A percentile compares a stretch with the other conserved stretches of the same genome.
phyloP scores from a whole-genome alignment of 164 flowering plant species.

The Vitis amurensis region DNA sequence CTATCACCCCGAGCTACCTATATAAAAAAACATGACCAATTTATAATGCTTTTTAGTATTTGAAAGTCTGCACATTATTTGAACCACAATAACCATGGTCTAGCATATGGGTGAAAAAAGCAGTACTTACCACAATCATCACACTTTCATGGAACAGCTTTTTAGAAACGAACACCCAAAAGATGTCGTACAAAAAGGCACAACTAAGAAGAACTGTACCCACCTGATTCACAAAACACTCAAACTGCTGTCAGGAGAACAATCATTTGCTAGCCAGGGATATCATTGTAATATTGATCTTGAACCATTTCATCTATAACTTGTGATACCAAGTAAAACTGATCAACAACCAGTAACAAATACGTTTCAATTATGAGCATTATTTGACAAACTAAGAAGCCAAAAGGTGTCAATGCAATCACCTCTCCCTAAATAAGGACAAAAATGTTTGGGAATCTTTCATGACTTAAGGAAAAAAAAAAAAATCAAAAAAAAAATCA shows the following conservation, averaged over 20 bases:
- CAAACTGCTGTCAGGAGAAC: conserved; percentile 1
- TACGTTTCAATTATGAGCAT: too few relatives aligned
- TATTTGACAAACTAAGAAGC: too few relatives aligned
- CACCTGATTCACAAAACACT: conserved; percentile 32
- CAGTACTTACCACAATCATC: conserved; percentile 49
- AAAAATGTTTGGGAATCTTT: too few relatives aligned
- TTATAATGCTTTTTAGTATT: background rate
- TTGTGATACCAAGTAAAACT: too few relatives aligned
- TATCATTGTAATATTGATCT: too few relatives aligned
- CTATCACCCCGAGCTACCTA: conserved; percentile 72
- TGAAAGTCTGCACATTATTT: background rate
- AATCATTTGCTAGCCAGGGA: too few relatives aligned
- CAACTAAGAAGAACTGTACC: conserved; percentile 57
- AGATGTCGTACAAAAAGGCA: conserved; percentile 53
- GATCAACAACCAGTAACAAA: too few relatives aligned
- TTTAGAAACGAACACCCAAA: conserved; percentile 51
- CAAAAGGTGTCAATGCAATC: too few relatives aligned
- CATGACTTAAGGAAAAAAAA: too few relatives aligned
- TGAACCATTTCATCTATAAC: too few relatives aligned
- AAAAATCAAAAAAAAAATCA: too few relatives aligned
- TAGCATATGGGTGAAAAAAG: background rate
- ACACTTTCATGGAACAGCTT: conserved; percentile 50
- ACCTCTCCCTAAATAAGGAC: too few relatives aligned
- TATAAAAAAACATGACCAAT: conserved; percentile 2
- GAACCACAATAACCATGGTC: background rate